These are phyloP conservation scores for Lepidium campestre DNA, from an alignment of 441 rosid species.

Conservation along the genomic window DNA sequence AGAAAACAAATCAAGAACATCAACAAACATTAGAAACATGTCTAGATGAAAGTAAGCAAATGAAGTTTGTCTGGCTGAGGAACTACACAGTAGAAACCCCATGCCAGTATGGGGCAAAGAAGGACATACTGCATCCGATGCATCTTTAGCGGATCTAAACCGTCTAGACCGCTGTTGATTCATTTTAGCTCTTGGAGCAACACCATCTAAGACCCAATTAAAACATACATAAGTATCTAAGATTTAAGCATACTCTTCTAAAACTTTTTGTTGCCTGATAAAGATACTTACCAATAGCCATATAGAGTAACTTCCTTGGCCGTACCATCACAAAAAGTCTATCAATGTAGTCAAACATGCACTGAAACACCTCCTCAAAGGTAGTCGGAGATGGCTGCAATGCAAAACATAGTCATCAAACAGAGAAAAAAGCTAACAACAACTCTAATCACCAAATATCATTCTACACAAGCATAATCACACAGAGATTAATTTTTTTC, in stretches of 20 bases:
- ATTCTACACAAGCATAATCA: background rate
- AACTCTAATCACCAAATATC: background rate
- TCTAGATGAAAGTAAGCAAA: background rate
- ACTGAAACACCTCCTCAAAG: constrained; percentile 73
- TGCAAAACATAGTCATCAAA: background rate
- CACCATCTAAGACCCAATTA: constrained; percentile 62
- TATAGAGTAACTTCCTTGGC: constrained; percentile 70
- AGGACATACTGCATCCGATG: constrained; percentile 70
- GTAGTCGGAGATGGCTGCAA: constrained; percentile 83
- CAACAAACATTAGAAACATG: background rate
- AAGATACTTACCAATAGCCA: constrained; percentile 74
- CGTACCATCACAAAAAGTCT: constrained; percentile 85
- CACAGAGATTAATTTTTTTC: background rate
- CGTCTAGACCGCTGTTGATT: constrained; percentile 92
- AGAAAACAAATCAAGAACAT: background rate
- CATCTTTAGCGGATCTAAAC: constrained; percentile 91
- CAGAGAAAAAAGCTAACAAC: background rate
- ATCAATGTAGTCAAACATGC: constrained; percentile 89
- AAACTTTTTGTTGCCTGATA: background rate
- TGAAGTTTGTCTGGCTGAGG: constrained; percentile 16
- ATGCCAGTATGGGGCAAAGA: constrained; percentile 21
- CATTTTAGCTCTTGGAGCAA: constrained; percentile 95
- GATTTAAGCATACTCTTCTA: background rate
- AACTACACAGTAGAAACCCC: constrained; percentile 30
- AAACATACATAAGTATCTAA: constrained; percentile 1